These are phyloP conservation scores for Filosporella fistucella DNA, from an alignment of 495 filamentous ascomycete species.

Conservation along the genomic window DNA sequence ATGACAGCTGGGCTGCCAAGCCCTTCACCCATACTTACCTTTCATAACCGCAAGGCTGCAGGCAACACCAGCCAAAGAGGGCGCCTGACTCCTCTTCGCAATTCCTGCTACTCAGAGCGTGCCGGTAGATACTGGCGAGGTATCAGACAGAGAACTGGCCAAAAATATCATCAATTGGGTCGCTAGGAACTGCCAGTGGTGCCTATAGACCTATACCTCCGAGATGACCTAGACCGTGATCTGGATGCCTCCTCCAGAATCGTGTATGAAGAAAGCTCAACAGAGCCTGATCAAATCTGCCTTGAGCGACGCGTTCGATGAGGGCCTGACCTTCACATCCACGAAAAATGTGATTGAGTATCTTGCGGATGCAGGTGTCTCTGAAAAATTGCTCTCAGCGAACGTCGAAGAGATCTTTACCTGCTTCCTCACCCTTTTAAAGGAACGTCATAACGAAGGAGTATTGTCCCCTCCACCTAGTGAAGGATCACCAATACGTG, in stretches of 20 bases:
- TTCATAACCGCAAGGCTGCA: too few relatives aligned
- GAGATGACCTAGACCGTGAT: constrained; percentile 1
- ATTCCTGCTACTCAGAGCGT: too few relatives aligned
- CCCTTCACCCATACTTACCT: too few relatives aligned
- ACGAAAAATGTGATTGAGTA: background rate
- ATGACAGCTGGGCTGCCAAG: too few relatives aligned
- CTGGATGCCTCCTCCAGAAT: background rate
- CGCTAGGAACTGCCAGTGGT: too few relatives aligned
- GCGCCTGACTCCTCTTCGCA: too few relatives aligned
- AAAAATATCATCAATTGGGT: too few relatives aligned
- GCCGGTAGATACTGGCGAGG: too few relatives aligned
- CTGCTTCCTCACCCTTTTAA: background rate
- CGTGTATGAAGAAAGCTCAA: background rate
- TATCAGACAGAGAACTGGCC: too few relatives aligned
- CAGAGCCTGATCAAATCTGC: background rate
- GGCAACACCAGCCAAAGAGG: too few relatives aligned
- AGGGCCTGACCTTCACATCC: background rate
- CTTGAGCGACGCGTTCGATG: background rate
- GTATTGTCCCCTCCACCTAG: background rate
- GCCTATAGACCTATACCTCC: too few relatives aligned
- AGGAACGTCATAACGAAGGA: background rate
- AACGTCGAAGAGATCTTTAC: background rate
- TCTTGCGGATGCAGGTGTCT: background rate
- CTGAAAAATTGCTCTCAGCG: background rate
- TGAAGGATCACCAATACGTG: background rate